Evolutionary conservation across 2,329 filamentous ascomycete genomes (phyloP), one percentile per base, ranked within the genome.

Genomic region (Remersonia thermophila): DNA sequence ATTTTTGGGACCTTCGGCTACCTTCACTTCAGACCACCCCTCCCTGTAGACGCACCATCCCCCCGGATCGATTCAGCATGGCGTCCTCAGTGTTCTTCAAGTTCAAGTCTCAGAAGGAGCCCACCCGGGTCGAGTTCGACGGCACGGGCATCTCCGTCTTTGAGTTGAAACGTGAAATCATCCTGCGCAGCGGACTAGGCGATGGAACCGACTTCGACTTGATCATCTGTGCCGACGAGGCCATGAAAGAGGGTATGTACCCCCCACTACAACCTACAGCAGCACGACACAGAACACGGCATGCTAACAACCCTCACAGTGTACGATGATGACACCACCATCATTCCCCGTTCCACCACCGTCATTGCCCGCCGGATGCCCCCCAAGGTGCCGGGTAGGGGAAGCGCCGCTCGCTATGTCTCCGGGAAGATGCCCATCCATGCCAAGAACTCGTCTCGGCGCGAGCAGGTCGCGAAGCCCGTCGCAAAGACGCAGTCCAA

Each of bases 21-120:
- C 20, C 20, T 6, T 9, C 20, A 23, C 20, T 6, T 9, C 20
- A 6, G 5, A 6, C 9, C 9, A 23, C 20, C 20, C 9, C 9
- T 43, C 38, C 39, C 33, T 39, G 20, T 23, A 23, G 20, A 23
- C 20, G 20, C 20, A 23, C 20, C 30, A 27, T 44, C 30, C 33
- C 20, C 20, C 20, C 20, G 20, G 9, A 5, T 23, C 5, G 20
- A 5, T 23, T 23, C 20, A 76, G 54, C 54, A 95, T 95, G 87
- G 77, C 85, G 57, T 94, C 91, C 39, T 96, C 87, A 48, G 91
- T 98, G 56, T 96, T 95, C 65, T 98, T 95, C 83, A 94, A 94
- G 66, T 98, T 98, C 79, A 96, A 95, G 66, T 96, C 89, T 51
- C 86, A 93, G 58, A 95, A 86, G 66, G 91, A 96, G 57, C 84